phyloP scores from a whole-genome alignment of 1,139 yeast genomes.

The Nakaseomyces glabratus region DNA sequence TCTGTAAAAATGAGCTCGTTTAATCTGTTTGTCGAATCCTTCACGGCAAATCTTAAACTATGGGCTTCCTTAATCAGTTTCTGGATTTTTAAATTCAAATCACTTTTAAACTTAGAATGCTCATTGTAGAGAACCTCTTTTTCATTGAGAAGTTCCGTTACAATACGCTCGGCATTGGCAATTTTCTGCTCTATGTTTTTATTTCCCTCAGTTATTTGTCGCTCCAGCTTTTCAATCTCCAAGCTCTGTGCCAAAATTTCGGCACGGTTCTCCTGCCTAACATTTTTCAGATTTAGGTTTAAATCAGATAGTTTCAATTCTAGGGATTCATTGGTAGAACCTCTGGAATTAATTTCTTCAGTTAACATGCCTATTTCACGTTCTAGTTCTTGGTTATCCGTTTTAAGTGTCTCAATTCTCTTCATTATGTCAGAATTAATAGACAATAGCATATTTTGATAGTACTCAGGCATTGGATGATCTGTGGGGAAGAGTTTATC shows the following conservation, averaged over 20 bases:
- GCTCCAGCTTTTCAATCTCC: conserved; percentile 42
- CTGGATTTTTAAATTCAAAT: conserved; percentile 38
- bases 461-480: conserved; percentile 7
- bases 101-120: conserved; percentile 26
- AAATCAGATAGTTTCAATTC: conserved; percentile 46
- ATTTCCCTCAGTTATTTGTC: conserved; percentile 44
- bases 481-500: conserved; percentile 4
- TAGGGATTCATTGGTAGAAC: conserved; percentile 40
- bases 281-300: conserved; percentile 46
- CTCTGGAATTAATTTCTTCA: conserved; percentile 42
- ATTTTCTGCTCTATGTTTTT: conserved; percentile 39
- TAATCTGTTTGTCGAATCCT: conserved; percentile 4
- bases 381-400: conserved; percentile 40
- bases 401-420: conserved; percentile 46
- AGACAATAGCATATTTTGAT: conserved; percentile 33
- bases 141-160: conserved; percentile 14
- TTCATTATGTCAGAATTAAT: conserved; percentile 41
- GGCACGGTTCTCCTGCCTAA: conserved; percentile 47
- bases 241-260: conserved; percentile 43
- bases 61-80: conserved; percentile 43
- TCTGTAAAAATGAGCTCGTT: conserved; percentile 3
- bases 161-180: conserved; percentile 30
- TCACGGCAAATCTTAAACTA: conserved; percentile 2
- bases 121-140: conserved; percentile 31
- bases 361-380: conserved; percentile 42